Evolutionary conservation across 345 rosid species (phyloP).

Genomic region (Cochlearia excelsa): DNA sequence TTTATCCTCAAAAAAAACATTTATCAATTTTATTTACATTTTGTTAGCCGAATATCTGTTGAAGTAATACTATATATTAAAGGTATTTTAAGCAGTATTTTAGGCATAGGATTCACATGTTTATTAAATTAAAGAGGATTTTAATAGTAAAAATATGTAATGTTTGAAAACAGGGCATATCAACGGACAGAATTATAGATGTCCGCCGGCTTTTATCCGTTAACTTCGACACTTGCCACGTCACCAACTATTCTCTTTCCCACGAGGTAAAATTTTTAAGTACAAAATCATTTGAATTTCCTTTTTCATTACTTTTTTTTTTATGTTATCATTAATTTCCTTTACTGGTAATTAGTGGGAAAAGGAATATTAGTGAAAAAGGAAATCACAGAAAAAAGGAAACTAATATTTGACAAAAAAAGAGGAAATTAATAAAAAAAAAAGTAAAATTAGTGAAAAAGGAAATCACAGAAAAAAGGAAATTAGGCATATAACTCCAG

Average conservation of each 20-base stretch:
- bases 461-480: no score
- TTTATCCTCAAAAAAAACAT: background rate
- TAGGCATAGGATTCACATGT: conserved; percentile 22
- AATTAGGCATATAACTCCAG: no score
- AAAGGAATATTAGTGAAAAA: no score
- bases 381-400: no score
- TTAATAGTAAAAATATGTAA: background rate
- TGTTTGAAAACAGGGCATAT: conserved; percentile 64
- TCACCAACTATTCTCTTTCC: conserved; percentile 72
- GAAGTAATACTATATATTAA: background rate
- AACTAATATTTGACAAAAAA: no score
- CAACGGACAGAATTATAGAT: conserved; percentile 93
- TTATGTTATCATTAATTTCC: background rate
- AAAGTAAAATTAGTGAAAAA: conserved; percentile 21
- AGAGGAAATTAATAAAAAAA: background rate
- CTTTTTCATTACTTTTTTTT: background rate
- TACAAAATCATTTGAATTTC: background rate
- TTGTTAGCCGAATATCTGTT: background rate
- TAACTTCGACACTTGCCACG: conserved; percentile 63
- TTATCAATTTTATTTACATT: background rate
- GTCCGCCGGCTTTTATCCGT: conserved; percentile 80
- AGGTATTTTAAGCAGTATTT: background rate
- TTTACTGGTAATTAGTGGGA: no score
- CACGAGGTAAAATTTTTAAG: conserved; percentile 61
- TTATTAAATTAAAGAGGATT: background rate